A percentile compares a stretch with the other conserved stretches of the same genome.
Conservation (phyloP, 2,329 filamentous ascomycete species). For the Venturia pyrina region DNA sequence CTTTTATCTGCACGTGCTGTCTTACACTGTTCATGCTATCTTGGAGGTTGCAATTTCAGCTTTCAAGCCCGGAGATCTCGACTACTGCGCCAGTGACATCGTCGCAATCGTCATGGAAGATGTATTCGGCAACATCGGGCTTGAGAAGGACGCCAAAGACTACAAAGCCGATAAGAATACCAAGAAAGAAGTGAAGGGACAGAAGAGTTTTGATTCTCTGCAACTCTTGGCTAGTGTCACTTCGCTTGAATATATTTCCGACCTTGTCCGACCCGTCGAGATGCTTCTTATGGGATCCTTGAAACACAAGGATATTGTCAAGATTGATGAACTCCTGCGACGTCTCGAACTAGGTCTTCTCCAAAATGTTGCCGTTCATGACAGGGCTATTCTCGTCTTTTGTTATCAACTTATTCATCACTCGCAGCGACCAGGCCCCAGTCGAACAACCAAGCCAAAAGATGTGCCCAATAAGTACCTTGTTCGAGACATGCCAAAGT, state of each 20-base stretch:
- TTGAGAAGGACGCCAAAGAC: constrained; percentile 94
- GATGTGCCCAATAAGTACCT: neutral
- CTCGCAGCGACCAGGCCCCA: constrained; percentile 52
- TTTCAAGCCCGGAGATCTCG: constrained; percentile 71
- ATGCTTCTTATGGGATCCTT: constrained; percentile 74
- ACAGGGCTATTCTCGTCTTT: constrained; percentile 78
- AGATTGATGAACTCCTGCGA: constrained; percentile 80
- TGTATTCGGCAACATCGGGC: constrained; percentile 82
- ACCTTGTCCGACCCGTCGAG: constrained; percentile 69
- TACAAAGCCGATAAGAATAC: constrained; percentile 60
- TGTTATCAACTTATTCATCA: constrained; percentile 91
- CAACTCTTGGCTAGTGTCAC: constrained; percentile 79
- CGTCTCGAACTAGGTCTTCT: constrained; percentile 75
- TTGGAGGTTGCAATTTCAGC: constrained; percentile 55
- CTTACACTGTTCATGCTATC: constrained; percentile 89
- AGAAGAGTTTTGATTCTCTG: constrained; percentile 97
- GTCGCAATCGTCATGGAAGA: constrained; percentile 91
- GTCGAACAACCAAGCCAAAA: neutral
- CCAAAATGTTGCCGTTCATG: constrained; percentile 69
- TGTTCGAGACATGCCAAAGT: neutral
- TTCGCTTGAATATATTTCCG: constrained; percentile 62
- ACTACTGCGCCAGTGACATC: constrained; percentile 74
- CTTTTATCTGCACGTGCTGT: constrained; percentile 90
- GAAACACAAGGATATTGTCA: constrained; percentile 70
- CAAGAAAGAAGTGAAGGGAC: constrained; percentile 97